Evolutionary conservation across 163 green algal genomes (phyloP), one percentile per base, ranked within the genome.

Genomic region (Trebouxiophyceae sp.): DNA sequence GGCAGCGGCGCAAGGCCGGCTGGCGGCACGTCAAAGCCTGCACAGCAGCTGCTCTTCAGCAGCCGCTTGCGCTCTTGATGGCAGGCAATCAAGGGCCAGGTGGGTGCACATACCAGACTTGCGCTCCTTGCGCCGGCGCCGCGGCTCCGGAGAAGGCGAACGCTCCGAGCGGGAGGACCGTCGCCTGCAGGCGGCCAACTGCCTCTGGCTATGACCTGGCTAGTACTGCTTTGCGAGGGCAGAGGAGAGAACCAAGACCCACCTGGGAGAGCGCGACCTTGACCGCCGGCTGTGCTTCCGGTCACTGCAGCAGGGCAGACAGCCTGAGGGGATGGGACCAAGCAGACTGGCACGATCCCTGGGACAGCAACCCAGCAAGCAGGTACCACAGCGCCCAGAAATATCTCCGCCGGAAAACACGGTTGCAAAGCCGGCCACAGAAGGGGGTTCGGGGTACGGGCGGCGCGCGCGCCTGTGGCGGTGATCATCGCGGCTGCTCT

Each of bases 11-110:
- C 59, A 22, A 68, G 26, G 20, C 68, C 68, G 3, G 61, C 68
- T 65, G 61, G 55, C 23, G 66, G 47, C 32, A 58, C n/a, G 45
- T 74, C 68, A 57, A 74, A 74, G 26, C 68, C 68, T 33, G 61
- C n/a, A 16, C 39, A 54, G 16, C 12, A 31, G 12, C 30, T 5
- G 28, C 19, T 57, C n/a, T 24, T 28, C n/a, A 57, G 16, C 19
- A 27, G 5, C n/a, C 16, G 47, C n/a, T 57, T 28, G 19, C 47
- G 8, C 8, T 33, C 27, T 28, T 12, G 26, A 4, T 44, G 8
- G 34, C 20, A 29, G 12, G 12, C 23, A 57, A 24, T 57, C 47
- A 27, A 26, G 5, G 5, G n/a, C 55, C 4, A 7, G 23, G 26
- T 33, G 58, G 6, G 5, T 31, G 58, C 33, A 65, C 23, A 8